A percentile compares a stretch with the other conserved stretches of the same genome.
Evolutionary conservation across 352 stramenopile species (phyloP).

Genomic region (Aphanomyces astaci): DNA sequence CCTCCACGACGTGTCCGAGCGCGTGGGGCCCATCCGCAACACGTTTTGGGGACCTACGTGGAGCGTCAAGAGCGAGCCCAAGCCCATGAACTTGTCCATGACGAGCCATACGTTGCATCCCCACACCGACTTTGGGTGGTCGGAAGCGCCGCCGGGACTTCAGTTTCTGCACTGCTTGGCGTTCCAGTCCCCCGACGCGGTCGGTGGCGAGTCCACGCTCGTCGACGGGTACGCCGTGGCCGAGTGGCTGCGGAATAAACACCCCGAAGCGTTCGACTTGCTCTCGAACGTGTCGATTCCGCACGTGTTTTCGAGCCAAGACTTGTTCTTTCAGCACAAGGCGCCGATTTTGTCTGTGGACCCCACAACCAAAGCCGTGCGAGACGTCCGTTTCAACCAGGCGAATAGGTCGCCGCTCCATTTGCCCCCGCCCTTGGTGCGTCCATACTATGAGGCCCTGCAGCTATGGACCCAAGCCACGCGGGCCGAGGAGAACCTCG

Average conservation of each 20-base stretch:
- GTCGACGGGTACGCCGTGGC: constrained; percentile 72
- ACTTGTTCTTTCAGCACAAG: constrained; percentile 28
- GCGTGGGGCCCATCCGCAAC: constrained; percentile 52
- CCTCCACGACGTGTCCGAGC: constrained; percentile 24
- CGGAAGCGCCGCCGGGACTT: constrained; percentile 30
- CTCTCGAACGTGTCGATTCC: constrained; percentile 35
- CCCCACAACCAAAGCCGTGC: constrained; percentile 17
- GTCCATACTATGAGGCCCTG: constrained; percentile 52
- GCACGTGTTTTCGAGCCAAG: constrained; percentile 30
- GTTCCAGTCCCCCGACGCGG: constrained; percentile 26
- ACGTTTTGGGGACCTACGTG: constrained; percentile 78
- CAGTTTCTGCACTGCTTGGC: constrained; percentile 34
- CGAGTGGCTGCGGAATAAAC: constrained; percentile 41
- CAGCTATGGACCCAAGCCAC: constrained; percentile 27
- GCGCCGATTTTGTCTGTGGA: constrained; percentile 26
- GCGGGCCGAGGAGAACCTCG: constrained; percentile 23
- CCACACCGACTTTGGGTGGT: constrained; percentile 34
- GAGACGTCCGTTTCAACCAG: constrained; percentile 33
- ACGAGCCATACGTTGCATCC: constrained; percentile 29
- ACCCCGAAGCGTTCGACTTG: constrained; percentile 51
- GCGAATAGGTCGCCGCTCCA: constrained; percentile 28
- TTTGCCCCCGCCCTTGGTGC: constrained; percentile 27
- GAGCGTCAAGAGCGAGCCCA: constrained; percentile 48
- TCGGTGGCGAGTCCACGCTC: constrained; percentile 64
- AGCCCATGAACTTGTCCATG: constrained; percentile 37